Evolutionary conservation across 768 basidiomycete genomes (phyloP).

Genomic region (Russula virescens): DNA sequence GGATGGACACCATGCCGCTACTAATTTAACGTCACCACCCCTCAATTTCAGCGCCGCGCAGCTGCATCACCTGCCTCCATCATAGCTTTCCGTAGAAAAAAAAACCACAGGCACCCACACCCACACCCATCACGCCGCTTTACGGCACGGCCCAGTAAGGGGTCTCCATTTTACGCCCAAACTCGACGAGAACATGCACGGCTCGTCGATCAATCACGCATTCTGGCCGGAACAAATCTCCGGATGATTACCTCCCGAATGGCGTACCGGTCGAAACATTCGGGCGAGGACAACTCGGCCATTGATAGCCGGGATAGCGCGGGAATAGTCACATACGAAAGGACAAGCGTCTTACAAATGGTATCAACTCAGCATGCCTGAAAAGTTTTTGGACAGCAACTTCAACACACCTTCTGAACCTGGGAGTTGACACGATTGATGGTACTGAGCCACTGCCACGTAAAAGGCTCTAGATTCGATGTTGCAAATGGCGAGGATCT

Average conservation of each 20-base stretch:
- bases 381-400: background rate
- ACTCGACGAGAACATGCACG: background rate
- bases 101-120: background rate
- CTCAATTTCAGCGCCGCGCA: background rate
- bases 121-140: background rate
- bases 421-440: constrained; percentile 95
- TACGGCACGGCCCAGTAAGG: background rate
- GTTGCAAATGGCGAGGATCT: constrained; percentile 56
- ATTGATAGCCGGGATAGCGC: constrained; percentile 51
- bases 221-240: constrained; percentile 85
- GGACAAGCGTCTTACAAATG: constrained; percentile 69
- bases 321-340: constrained; percentile 92
- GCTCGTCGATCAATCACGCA: constrained; percentile 63
- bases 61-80: no score
- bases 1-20: background rate
- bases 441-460: constrained; percentile 96
- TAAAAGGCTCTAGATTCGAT: constrained; percentile 63
- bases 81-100: background rate
- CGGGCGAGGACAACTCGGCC: constrained; percentile 58
- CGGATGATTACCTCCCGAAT: constrained; percentile 80
- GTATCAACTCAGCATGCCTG: background rate
- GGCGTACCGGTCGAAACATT: constrained; percentile 68
- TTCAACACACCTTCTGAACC: constrained; percentile 76
- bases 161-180: background rate
- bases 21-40: background rate